Evolutionary conservation across 768 basidiomycete species (phyloP).

Genomic region (Coprinopsis cinerea): DNA sequence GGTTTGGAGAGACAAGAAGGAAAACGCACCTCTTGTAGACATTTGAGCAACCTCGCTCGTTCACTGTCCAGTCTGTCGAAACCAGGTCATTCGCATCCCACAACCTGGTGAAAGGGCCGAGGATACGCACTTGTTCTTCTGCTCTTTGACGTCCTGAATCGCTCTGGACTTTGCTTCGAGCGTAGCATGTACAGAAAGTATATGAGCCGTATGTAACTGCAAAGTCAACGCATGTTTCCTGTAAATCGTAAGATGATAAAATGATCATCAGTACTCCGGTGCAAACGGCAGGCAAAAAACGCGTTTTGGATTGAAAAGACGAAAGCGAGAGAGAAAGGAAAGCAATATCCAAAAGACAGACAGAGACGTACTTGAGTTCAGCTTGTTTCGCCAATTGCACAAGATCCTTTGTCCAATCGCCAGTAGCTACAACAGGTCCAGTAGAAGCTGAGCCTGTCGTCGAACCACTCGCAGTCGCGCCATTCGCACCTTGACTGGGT

Average conservation of each 20-base stretch:
- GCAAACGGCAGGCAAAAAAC: slow-evolving; percentile 2
- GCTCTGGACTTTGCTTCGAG: slow-evolving; percentile 73
- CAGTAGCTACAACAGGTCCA: slow-evolving; percentile 56
- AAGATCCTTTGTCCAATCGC: slow-evolving; percentile 84
- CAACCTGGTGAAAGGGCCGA: too few species aligned
- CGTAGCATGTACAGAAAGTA: slow-evolving; percentile 75
- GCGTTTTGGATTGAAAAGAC: not conserved
- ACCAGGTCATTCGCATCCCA: too few species aligned
- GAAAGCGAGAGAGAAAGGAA: not conserved
- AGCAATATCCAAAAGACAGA: not conserved
- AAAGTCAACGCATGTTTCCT: slow-evolving; percentile 83
- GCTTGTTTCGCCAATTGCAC: slow-evolving; percentile 84
- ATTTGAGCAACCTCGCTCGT: slow-evolving; percentile 58
- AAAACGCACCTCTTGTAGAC: slow-evolving; percentile 57
- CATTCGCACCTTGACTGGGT: slow-evolving; percentile 16
- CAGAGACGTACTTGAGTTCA: slow-evolving; percentile 71
- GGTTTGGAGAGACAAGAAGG: not conserved
- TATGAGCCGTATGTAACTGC: slow-evolving; percentile 83
- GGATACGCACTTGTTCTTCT: slow-evolving; percentile 68
- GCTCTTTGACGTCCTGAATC: slow-evolving; percentile 76
- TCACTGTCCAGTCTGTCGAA: slow-evolving; percentile 76
- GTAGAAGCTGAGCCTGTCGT: slow-evolving; percentile 5
- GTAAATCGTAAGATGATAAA: not conserved
- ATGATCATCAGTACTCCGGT: not conserved
- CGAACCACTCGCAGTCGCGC: slow-evolving; percentile 21